Conservation (phyloP, 305 asterid species). For the Nicotiana rustica region DNA sequence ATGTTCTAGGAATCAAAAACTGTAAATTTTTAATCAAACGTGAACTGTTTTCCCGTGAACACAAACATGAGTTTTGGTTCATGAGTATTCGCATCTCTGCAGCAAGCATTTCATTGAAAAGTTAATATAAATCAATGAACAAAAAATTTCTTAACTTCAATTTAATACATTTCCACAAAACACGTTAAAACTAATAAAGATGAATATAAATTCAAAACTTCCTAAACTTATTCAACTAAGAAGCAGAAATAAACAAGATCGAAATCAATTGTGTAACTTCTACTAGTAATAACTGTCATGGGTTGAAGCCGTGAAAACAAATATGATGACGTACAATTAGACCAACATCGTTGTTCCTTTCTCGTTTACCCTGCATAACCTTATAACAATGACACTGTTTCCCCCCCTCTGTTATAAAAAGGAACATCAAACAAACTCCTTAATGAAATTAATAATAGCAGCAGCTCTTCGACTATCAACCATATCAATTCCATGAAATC, state of each 20-base stretch:
- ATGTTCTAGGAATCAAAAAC: too few species aligned
- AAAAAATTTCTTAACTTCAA: neutral
- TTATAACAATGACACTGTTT: neutral
- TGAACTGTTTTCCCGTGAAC: too few species aligned
- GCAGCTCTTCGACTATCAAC: conserved; percentile 67
- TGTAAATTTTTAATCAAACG: too few species aligned
- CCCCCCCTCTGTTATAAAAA: neutral
- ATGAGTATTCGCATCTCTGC: neutral
- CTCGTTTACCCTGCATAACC: neutral
- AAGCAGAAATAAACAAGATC: neutral
- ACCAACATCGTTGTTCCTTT: neutral
- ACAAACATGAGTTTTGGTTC: too few species aligned
- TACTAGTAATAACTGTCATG: neutral
- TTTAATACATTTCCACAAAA: neutral
- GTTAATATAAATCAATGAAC: neutral
- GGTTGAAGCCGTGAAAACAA: neutral
- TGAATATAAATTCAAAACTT: neutral
- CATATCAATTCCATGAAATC: conserved; percentile 70
- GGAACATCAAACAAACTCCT: conserved; percentile 62
- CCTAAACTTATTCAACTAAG: neutral
- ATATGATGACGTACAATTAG: too few species aligned
- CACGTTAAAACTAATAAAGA: neutral
- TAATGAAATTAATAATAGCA: conserved; percentile 59
- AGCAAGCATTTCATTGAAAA: neutral
- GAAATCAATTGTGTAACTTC: neutral